Base-by-base conservation (phyloP, 306 rosid genomes). In the Ceratonia siliqua region DNA sequence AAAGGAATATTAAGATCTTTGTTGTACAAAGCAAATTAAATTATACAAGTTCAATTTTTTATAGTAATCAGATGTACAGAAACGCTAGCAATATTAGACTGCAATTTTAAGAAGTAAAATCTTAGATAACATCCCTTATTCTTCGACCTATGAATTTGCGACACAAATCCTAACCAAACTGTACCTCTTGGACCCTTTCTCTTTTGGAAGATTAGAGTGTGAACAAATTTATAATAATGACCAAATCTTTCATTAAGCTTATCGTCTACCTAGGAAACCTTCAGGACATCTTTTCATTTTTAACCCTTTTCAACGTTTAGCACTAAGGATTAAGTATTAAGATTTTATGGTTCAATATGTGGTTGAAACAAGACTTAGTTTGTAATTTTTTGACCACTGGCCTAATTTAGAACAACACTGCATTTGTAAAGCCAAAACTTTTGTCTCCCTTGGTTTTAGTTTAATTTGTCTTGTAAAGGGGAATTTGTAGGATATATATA, bases 71-170 rank as follows among this genome's bases (percentile, higher is more conserved):
- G 62, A 61, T 61, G 38, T 6, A 6, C n/a, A n/a, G n/a, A 30
- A 24, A 39, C 68, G 21, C 72, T 61, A 66, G 53, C 78, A 70
- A 57, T 36, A 0, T 21, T 21, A 63, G 75, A 77, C 78, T 67
- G 74, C 82, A 62, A 82, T 42, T 80, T 84, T 84, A 78, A 78
- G 78, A 85, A 55, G 28, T 53, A 30, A 69, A 62, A 68, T 56
- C 84, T 72, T 84, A 68, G 85, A 78, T 66, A 82, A 58, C 58
- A 82, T 82, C 87, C 59, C 24, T 66, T 42, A 13, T 14, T 36
- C 57, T 72, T 65, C 48, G 33, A 82, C 87, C 84, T 67, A 77
- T 74, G 69, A 56, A 24, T 33, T 63, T 22, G 50, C 45, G 81
- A 73, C 83, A 69, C 64, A 62, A 70, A 59, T 36, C 24, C 52